These are phyloP conservation scores for Fusarium verticillioides DNA, from an alignment of 2,329 filamentous ascomycete species.

Conservation along the genomic window DNA sequence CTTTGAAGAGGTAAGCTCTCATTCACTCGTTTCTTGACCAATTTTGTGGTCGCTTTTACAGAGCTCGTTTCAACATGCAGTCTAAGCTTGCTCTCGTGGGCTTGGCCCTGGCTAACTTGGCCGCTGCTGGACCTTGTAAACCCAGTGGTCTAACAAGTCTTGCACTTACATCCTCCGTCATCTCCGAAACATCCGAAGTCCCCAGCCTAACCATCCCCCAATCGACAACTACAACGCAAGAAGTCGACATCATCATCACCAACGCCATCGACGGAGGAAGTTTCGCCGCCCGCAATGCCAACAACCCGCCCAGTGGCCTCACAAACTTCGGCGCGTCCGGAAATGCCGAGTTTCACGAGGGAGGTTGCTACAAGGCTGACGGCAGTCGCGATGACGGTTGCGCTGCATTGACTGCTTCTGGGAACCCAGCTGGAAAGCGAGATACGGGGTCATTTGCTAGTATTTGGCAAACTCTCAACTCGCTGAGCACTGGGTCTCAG, in stretches of 20 bases:
- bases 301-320: not conserved
- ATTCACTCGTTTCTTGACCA: not conserved
- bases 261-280: not conserved
- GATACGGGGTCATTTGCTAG: not conserved
- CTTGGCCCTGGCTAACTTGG: not conserved
- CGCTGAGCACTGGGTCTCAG: not conserved
- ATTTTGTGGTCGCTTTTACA: not conserved
- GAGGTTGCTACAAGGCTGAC: constrained; percentile 7
- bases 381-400: constrained; percentile 11
- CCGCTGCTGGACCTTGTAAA: not conserved
- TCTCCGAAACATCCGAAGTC: not conserved
- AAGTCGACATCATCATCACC: not conserved
- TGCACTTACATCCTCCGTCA: not conserved
- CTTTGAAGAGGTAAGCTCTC: not conserved
- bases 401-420: not conserved
- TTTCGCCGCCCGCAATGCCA: not conserved
- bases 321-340: not conserved
- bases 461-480: not conserved
- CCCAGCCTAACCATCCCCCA: fast-evolving
- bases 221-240: not conserved
- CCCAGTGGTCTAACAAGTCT: not conserved
- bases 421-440: not conserved
- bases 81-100: not conserved
- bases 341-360: not conserved
- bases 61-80: not conserved